Evolutionary conservation across 495 filamentous ascomycete species (phyloP).

Genomic region (Peziza echinospora): DNA sequence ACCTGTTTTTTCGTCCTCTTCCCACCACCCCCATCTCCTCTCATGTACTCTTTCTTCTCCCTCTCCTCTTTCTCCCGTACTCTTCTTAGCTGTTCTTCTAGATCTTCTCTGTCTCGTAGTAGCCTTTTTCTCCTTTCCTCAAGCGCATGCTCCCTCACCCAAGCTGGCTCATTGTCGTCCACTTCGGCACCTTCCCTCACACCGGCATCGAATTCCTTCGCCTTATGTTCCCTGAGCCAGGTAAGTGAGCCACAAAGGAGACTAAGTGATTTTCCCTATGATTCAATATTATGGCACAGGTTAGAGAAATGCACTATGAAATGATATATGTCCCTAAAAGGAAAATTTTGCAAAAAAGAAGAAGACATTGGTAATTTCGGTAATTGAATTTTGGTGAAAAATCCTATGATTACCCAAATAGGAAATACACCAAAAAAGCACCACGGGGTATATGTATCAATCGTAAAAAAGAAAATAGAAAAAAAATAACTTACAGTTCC

Average conservation of each 20-base stretch:
- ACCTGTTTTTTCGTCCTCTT: slow-evolving; percentile 9
- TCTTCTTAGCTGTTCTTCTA: slow-evolving; percentile 46
- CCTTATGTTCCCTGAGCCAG: slow-evolving; percentile 77
- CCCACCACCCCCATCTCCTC: slow-evolving; percentile 9
- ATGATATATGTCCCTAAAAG: too few relatives aligned
- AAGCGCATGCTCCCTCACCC: slow-evolving; percentile 62
- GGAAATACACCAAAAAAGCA: too few relatives aligned
- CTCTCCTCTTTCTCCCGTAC: slow-evolving; percentile 47
- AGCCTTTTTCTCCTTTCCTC: slow-evolving; percentile 45
- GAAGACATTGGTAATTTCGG: too few relatives aligned
- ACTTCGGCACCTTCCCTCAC: slow-evolving; percentile 17
- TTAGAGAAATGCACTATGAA: too few relatives aligned
- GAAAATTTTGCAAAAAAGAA: too few relatives aligned
- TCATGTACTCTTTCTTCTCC: slow-evolving; percentile 28
- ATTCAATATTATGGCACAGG: too few relatives aligned
- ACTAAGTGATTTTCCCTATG: slow-evolving; percentile 89
- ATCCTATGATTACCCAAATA: too few relatives aligned
- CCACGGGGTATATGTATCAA: too few relatives aligned
- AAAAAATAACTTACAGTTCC: slow-evolving; percentile 19
- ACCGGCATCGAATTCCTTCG: slow-evolving; percentile 35
- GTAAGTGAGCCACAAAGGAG: slow-evolving; percentile 83
- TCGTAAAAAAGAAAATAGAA: background rate
- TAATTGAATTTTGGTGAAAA: too few relatives aligned
- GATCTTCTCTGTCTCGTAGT: slow-evolving; percentile 39
- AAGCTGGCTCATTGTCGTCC: slow-evolving; percentile 53